Base-by-base conservation (phyloP, 2,329 filamentous ascomycete species). In the Akanthomyces dipterigenus region DNA sequence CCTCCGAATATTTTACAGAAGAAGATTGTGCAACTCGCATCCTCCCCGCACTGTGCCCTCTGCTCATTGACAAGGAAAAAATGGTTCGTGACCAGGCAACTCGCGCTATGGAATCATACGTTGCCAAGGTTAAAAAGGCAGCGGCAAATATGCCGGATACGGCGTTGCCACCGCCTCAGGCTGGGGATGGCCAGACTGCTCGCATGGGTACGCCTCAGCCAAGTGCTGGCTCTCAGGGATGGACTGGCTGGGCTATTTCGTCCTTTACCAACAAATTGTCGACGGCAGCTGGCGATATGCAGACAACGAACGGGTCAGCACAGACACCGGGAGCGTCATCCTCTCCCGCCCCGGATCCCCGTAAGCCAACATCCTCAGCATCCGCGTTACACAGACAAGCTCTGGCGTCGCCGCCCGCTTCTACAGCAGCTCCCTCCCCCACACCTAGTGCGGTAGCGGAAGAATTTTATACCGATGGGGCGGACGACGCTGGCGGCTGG, bases 211-310 rank as follows among this genome's bases (percentile, higher is more conserved):
- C 90, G 1, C 88, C 91, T 1, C 89, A 91, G 63, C 77, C 82
- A 2, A 86, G 87, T 3, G 81, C 82, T 42, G 72, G 66, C n/a
- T 63, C 67, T n/a, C 64, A 68, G 5, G 69, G 73, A 20, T 98
- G 95, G 95, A 86, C 95, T 1, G 95, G 95, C 14, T 99, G 95
- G 95, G 95, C 95, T 1, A 97, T 99, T 60, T 98, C 95, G 0
- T 97, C 92, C 1, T 99, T 99, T 71, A 98, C 95, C 2, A 98
- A 98, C 75, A 97, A 96, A 69, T 73, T 98, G 14, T 88, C 91
- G 1, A 77, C 89, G 0, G 92, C 91, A 0, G 89, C 89, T 9
- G 95, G 95, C 20, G 89, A 97, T 62, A 99, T 99, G 65, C 82
- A 93, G 70, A 77, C 81, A 20, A 75, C 79, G 58, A 80, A 81